These are phyloP conservation scores for Mycena pura DNA, from an alignment of 768 basidiomycete genomes.

Conservation along the genomic window DNA sequence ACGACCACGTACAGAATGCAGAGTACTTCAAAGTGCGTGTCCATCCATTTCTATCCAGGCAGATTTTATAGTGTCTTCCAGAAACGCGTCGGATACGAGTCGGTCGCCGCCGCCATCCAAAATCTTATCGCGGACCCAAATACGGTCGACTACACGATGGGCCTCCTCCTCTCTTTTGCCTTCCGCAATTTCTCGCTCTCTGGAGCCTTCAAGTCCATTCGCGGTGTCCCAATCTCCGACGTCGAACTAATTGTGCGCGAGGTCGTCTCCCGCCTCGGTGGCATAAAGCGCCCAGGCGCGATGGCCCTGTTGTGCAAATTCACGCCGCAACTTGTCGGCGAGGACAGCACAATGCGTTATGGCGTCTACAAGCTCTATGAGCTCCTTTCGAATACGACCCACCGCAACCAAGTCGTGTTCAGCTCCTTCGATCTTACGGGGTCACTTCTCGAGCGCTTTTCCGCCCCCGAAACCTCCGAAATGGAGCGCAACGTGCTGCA, in stretches of 20 bases:
- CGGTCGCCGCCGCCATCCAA: conserved; percentile 64
- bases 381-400: conserved; percentile 61
- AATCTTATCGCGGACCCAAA: conserved; percentile 54
- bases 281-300: conserved; percentile 65
- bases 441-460: conserved; percentile 59
- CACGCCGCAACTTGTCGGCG: conserved; percentile 41
- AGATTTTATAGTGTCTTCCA: conserved; percentile 30
- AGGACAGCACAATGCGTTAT: conserved; percentile 53
- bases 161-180: conserved; percentile 72
- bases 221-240: conserved; percentile 41
- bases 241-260: conserved; percentile 48
- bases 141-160: conserved; percentile 63
- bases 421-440: conserved; percentile 63
- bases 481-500: conserved; percentile 63
- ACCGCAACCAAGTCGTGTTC: conserved; percentile 74
- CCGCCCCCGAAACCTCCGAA: conserved; percentile 38
- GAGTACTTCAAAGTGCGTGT: conserved; percentile 70
- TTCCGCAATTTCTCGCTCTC: conserved; percentile 67
- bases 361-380: conserved; percentile 69
- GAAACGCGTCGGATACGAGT: conserved; percentile 69
- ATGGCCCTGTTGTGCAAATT: conserved; percentile 66
- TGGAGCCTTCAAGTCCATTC: conserved; percentile 59
- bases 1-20: conserved; percentile 60
- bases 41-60: neutral
- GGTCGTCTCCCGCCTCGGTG: conserved; percentile 52